A percentile compares a stretch with the other conserved stretches of the same genome.
Evolutionary conservation across 2,329 filamentous ascomycete genomes (phyloP).

Genomic region (Colletotrichum echinochloae): DNA sequence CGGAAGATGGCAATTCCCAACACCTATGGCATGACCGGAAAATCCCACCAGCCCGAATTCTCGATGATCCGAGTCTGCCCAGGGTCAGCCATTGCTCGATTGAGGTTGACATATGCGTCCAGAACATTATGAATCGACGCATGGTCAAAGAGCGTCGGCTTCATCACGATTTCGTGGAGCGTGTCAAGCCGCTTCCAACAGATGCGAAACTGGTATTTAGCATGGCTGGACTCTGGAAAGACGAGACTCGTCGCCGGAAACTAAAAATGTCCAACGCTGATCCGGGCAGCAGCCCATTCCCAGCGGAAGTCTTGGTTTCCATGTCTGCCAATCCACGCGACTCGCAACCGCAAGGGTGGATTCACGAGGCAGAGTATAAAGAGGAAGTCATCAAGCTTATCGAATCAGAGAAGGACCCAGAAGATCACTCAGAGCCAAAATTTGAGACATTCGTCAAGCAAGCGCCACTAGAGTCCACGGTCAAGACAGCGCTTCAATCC

Average conservation of each 20-base stretch:
- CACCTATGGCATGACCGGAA: slow-evolving; percentile 87
- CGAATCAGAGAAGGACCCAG: slow-evolving; percentile 68
- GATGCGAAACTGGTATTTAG: slow-evolving; percentile 90
- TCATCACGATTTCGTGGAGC: slow-evolving; percentile 89
- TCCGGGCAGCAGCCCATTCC: slow-evolving; percentile 80
- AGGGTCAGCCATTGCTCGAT: slow-evolving; percentile 89
- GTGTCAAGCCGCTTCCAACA: slow-evolving; percentile 68
- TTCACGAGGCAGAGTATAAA: slow-evolving; percentile 88
- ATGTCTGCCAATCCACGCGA: slow-evolving; percentile 88
- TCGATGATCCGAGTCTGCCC: slow-evolving; percentile 73
- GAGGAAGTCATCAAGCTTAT: slow-evolving; percentile 74
- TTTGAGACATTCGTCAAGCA: slow-evolving; percentile 76
- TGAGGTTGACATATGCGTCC: slow-evolving; percentile 89
- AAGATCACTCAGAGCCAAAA: slow-evolving; percentile 56
- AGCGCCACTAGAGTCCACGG: slow-evolving; percentile 62
- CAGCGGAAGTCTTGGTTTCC: slow-evolving; percentile 82
- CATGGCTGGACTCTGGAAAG: slow-evolving; percentile 93
- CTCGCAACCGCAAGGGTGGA: slow-evolving; percentile 82
- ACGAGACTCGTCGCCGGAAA: slow-evolving; percentile 85
- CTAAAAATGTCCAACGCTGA: slow-evolving; percentile 73
- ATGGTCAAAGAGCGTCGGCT: slow-evolving; percentile 81
- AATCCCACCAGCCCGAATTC: slow-evolving; percentile 69
- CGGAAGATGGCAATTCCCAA: slow-evolving; percentile 67
- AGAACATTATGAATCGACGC: slow-evolving; percentile 86
- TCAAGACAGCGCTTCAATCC: slow-evolving; percentile 86